Base-by-base conservation (phyloP, 352 stramenopile genomes). In the Pythium pyrilobum region DNA sequence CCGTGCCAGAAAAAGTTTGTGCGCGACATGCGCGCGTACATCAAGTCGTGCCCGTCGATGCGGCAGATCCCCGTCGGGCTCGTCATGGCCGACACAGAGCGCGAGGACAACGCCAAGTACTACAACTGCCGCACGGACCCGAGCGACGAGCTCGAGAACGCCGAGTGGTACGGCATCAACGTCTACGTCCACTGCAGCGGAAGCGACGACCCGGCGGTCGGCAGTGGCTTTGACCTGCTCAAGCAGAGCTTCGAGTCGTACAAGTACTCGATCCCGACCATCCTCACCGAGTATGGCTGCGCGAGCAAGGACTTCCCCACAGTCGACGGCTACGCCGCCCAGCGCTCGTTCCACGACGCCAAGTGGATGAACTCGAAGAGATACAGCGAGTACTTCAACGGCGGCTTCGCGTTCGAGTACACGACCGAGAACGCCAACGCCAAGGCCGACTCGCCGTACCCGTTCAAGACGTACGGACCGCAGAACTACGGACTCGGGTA, bases 1-100 rank as follows among this genome's bases (percentile, higher is more conserved):
- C 73, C 86, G 28, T 96, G 86, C 60, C 82, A 94, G 50, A 96
- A 95, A 56, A 96, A 92, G 59, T 93, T 94, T 56, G 66, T 96
- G 33, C 69, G 74, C 0, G 87, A 95, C 66, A 96, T 96, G 82
- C 70, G 85, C 39, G 66, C 67, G 29, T 96, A 74, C 65, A 77
- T 93, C 23, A 41, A 62, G 8, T 69, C 52, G 4, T 95, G 84
- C 50, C 36, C 65, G n/a, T 56, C 23, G 20, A 77, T 88, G 53
- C 79, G 84, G 16, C 25, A 81, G 44, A 72, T 95, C 24, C 82
- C 86, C 2, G 71, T 96, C 16, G 84, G 86, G 8, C 64, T 92
- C 28, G 76, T 90, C 20, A 67, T 87, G 28, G 81, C 81, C 16
- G 77, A 92, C 60, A 67, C 65, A 3, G 37, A 89, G 43, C 69